Base-by-base conservation (phyloP, 1,139 yeast genomes). In the Pneumocystis sp. region DNA sequence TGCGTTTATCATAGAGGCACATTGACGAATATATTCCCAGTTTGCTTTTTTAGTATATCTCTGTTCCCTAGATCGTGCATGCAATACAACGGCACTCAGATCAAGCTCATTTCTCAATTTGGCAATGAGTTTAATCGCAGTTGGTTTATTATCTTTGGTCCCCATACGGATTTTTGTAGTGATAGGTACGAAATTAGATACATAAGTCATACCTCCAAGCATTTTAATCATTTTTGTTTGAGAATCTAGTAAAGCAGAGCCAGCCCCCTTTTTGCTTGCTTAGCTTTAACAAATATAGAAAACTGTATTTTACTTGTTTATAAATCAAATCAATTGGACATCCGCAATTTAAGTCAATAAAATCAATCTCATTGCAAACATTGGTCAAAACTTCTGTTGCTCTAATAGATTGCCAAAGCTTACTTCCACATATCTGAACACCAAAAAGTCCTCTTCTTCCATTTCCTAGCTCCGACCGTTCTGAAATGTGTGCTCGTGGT, bases 1-100 rank as follows among this genome's bases (percentile, higher is more conserved):
- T 50, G 57, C 57, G 12, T 80, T 63, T 59, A 67, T 61, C 29
- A 61, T 61, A 40, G 68, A 39, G 19, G 68, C 68, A 61, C 68
- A 67, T 69, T 86, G 85, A 12, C 82, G 80, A 69, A 95, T 84
- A 74, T 95, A 95, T 37, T 83, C 83, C 99, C 99, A 95, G 75
- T 95, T 90, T 0, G 97, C 97, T 70, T 83, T 86, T 71, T 82
- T 83, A 8, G 97, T 87, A 76, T 93, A 93, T 69, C 99, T 80
- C 76, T 93, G 99, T 73, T 90, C 96, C 72, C 98, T 83, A 1
- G 97, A 88, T 72, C 99, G 84, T 42, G 98, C 99, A 73, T 93
- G 99, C 66, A 93, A 78, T 1, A 97, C 93, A 69, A 95, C 86
- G 1, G 96, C 96, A 7, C 95, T 95, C 12, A 87, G 88, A 70